These are phyloP conservation scores for Candida loeiensis DNA, from an alignment of 805 yeast species.

Conservation along the genomic window DNA sequence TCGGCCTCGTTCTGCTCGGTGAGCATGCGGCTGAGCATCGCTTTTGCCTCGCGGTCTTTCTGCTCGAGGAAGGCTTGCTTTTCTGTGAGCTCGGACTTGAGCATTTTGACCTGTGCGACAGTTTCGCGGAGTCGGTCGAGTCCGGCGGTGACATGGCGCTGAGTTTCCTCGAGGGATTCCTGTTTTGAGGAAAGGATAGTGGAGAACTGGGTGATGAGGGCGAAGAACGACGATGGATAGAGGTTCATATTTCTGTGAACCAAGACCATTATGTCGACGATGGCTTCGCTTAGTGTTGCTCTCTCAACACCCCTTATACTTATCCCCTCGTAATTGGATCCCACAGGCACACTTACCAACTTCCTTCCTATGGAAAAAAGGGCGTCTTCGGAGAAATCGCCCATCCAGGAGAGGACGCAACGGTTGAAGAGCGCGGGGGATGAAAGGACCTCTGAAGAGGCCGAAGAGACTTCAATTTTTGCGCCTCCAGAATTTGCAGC, in stretches of 20 bases:
- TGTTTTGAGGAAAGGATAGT: slow-evolving; percentile 42
- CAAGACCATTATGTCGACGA: slow-evolving; percentile 44
- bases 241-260: slow-evolving; percentile 36
- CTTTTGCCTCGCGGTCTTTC: slow-evolving; percentile 68
- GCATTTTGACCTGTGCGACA: slow-evolving; percentile 61
- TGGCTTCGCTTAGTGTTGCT: slow-evolving; percentile 36
- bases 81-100: slow-evolving; percentile 50
- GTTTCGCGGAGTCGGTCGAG: slow-evolving; percentile 74
- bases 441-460: slow-evolving; percentile 68
- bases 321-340: background rate
- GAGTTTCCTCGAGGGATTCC: slow-evolving; percentile 54
- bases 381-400: slow-evolving; percentile 64
- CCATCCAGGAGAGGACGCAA: slow-evolving; percentile 88
- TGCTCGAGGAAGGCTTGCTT: slow-evolving; percentile 47
- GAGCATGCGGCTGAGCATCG: slow-evolving; percentile 71
- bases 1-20: slow-evolving; percentile 90
- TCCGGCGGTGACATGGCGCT: slow-evolving; percentile 71
- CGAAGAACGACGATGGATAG: slow-evolving; percentile 54
- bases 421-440: slow-evolving; percentile 90
- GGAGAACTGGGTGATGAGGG: slow-evolving; percentile 46
- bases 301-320: background rate
- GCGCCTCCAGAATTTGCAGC: too few species aligned
- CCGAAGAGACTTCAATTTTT: slow-evolving; percentile 28
- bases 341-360: slow-evolving; percentile 20
- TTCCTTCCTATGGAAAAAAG: slow-evolving; percentile 48